Evolutionary conservation across 2,329 filamentous ascomycete genomes (phyloP), one percentile per base, ranked within the genome.

Genomic region (Leptographium flavum): DNA sequence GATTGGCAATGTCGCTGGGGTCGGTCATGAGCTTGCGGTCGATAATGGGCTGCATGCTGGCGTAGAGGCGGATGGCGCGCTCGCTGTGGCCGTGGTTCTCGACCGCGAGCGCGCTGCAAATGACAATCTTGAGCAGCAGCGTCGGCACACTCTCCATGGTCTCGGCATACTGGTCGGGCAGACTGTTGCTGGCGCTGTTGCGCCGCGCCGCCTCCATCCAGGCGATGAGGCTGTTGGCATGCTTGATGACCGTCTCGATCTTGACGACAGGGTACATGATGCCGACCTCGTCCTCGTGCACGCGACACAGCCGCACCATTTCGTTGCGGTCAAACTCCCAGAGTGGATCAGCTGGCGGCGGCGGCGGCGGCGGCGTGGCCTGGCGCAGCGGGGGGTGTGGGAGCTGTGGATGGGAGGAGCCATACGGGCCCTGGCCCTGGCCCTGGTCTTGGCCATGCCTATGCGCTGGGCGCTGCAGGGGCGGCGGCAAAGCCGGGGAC

Each of bases 231-330:
- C 72, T 70, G 50, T 74, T 79, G 7, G 81, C 79, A 58, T 94
- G 83, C 6, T 69, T 67, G 32, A 84, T 78, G 33, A 93, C 67
- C 36, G 71, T 71, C 36, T 83, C 75, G 31, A 94, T 82, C 53
- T 85, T 75, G 39, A 94, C 61, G 4, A 94, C 75, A 0, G 90
- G 90, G 59, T 94, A 94, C 86, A 94, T 93, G 55, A 90, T 75
- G 37, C 86, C 86, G 55, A 93, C 81, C 58, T 95, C 88, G 55
- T 95, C 87, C 53, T 94, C 84, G 57, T 92, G 90, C 0, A 93
- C 68, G 14, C 76, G 71, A 52, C 85, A 86, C 14, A 95, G 64
- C 1, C 86, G 76, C 19, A 90, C 61, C 55, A 92, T 85, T 57
- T 95, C 87, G 31, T 87, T 78, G 55, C 81, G 80, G 45, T 75